phyloP scores from a whole-genome alignment of 2,329 filamentous ascomycete genomes.

The Botrytis elliptica region DNA sequence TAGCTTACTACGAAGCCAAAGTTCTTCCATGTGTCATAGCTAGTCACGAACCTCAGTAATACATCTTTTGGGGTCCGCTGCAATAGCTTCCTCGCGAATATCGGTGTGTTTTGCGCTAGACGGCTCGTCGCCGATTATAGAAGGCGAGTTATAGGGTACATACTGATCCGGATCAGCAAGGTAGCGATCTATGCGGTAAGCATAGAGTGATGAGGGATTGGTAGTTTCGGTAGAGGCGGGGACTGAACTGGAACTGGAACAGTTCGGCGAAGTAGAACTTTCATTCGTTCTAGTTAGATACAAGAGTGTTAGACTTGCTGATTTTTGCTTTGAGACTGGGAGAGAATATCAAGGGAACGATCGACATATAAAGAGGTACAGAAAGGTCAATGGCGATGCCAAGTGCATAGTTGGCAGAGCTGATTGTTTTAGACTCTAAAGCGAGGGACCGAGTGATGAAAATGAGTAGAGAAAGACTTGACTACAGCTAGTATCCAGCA shows the following conservation, averaged over 20 bases:
- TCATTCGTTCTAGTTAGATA: neutral
- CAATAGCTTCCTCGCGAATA: neutral
- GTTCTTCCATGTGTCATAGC: neutral
- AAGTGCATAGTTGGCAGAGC: neutral
- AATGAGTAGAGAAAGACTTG: neutral
- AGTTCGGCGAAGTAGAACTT: neutral
- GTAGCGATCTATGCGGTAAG: neutral
- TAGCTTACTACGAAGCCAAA: neutral
- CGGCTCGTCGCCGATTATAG: neutral
- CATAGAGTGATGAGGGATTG: neutral
- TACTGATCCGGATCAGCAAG: neutral
- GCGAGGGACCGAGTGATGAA: neutral
- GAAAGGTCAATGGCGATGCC: fast-evolving
- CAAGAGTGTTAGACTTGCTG: neutral
- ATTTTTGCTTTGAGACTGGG: neutral
- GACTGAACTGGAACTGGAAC: neutral
- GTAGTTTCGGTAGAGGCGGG: neutral
- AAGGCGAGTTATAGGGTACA: neutral
- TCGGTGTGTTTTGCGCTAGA: neutral
- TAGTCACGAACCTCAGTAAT: neutral
- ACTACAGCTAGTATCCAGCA: neutral
- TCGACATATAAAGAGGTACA: neutral
- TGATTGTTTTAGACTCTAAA: neutral
- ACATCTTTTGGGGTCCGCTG: neutral
- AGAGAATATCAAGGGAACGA: neutral